Conservation (phyloP, 2,329 filamentous ascomycete genomes). For the Ophiostoma himal-ulmi region DNA sequence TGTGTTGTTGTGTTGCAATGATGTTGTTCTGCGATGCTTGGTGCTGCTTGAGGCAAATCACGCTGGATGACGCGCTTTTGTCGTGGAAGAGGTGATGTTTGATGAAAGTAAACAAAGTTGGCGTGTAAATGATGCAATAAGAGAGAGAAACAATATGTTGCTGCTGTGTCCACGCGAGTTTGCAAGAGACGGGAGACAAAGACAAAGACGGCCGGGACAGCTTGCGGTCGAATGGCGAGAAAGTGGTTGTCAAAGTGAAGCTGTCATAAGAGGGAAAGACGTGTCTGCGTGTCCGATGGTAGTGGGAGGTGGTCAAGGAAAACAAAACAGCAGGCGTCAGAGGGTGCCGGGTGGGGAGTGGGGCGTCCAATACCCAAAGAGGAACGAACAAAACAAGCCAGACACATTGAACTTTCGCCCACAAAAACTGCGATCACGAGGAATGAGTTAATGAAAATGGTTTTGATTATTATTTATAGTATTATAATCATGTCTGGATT, state of each 20-base stretch:
- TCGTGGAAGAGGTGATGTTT: neutral
- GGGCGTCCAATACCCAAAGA: constrained; percentile 15
- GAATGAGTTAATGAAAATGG: neutral
- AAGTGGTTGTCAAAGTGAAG: constrained; percentile 12
- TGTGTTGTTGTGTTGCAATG: neutral
- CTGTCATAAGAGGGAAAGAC: constrained; percentile 18
- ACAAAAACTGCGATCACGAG: neutral
- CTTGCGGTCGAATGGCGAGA: neutral
- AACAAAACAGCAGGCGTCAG: constrained; percentile 21
- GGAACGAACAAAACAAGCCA: constrained; percentile 22
- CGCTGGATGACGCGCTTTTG: constrained; percentile 16
- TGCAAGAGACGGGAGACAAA: neutral
- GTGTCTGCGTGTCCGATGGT: constrained; percentile 14
- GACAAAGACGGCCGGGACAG: neutral
- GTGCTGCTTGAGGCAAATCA: neutral
- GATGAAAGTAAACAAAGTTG: constrained; percentile 23
- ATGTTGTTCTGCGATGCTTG: neutral
- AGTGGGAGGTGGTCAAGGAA: constrained; percentile 15
- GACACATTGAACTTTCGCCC: neutral
- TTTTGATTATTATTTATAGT: neutral
- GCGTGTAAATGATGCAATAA: constrained; percentile 14
- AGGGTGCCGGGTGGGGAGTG: constrained; percentile 18
- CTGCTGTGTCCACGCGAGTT: neutral
- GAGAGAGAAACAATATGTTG: neutral
- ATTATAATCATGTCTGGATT: neutral